Conservation (phyloP, 805 yeast genomes). For the Phaffomyces opuntiae region DNA sequence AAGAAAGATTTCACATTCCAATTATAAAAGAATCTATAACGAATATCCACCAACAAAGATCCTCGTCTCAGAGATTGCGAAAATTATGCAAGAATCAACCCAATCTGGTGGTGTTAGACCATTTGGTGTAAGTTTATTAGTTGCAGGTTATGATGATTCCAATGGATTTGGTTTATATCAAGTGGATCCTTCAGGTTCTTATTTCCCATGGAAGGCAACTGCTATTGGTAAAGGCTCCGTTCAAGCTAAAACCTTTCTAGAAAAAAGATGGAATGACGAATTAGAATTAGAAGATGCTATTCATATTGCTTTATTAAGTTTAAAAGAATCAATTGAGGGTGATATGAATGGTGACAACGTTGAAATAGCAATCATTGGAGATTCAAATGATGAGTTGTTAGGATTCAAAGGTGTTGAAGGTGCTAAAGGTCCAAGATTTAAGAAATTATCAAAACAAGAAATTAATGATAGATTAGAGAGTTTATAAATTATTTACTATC, state of each 20-base stretch:
- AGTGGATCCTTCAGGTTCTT: slow-evolving; percentile 97
- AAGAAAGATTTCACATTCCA: slow-evolving; percentile 86
- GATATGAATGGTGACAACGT: slow-evolving; percentile 96
- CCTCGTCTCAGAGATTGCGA: slow-evolving; percentile 90
- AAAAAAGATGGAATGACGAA: slow-evolving; percentile 97
- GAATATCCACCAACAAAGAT: slow-evolving; percentile 97
- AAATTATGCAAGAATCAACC: slow-evolving; percentile 97
- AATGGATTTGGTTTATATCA: slow-evolving; percentile 79
- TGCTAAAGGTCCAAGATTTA: slow-evolving; percentile 84
- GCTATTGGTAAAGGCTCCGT: slow-evolving; percentile 95
- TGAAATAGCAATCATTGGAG: slow-evolving; percentile 84
- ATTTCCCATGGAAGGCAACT: slow-evolving; percentile 99
- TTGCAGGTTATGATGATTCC: slow-evolving; percentile 87
- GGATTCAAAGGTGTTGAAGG: slow-evolving; percentile 80
- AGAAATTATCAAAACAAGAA: slow-evolving; percentile 80
- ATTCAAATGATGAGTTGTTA: slow-evolving; percentile 69
- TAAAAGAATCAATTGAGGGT: slow-evolving; percentile 96
- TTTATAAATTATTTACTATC: slow-evolving; percentile 35
- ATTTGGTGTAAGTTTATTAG: slow-evolving; percentile 90
- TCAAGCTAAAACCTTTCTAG: slow-evolving; percentile 95
- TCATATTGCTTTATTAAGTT: slow-evolving; percentile 87
- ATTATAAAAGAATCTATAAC: slow-evolving; percentile 87
- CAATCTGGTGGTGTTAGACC: slow-evolving; percentile 99
- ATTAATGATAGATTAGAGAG: slow-evolving; percentile 94
- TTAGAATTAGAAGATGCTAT: slow-evolving; percentile 96